A percentile compares a stretch with the other conserved stretches of the same genome.
Conservation (phyloP, 176 grass and related monocot genomes). For the Alopecurus myosuroides region DNA sequence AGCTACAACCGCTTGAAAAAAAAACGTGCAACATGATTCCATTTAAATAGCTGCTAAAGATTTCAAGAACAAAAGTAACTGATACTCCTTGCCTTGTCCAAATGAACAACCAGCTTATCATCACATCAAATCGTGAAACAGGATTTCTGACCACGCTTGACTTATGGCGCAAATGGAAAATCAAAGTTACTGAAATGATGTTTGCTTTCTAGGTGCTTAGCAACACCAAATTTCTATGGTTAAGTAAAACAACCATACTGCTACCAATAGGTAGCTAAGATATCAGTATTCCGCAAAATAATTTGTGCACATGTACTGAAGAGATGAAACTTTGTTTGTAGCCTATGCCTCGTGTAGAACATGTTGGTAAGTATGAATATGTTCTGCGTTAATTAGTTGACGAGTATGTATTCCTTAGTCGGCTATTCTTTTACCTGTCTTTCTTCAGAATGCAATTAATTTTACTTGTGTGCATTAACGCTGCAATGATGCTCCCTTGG, state of each 20-base stretch:
- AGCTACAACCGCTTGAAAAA: neutral
- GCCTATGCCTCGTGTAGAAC: neutral
- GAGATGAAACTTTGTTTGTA: neutral
- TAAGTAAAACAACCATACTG: neutral
- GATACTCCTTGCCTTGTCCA: neutral
- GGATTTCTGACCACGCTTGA: neutral
- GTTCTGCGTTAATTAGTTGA: neutral
- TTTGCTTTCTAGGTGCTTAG: neutral
- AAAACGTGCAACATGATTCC: neutral
- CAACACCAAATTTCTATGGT: neutral
- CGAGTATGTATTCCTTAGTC: neutral
- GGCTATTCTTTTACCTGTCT: neutral
- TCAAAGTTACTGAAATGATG: neutral
- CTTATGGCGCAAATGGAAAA: neutral
- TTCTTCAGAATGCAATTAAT: neutral
- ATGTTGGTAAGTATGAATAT: neutral
- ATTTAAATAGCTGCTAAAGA: neutral
- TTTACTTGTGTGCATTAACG: neutral
- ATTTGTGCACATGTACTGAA: neutral
- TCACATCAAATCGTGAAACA: neutral
- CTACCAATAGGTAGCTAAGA: neutral
- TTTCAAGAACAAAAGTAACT: neutral
- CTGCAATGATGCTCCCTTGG: neutral
- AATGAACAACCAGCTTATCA: constrained; percentile 13
- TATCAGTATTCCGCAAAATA: neutral